A percentile compares a stretch with the other conserved stretches of the same genome.
Conservation (phyloP, 306 rosid species). For the Prunus kanzakura region DNA sequence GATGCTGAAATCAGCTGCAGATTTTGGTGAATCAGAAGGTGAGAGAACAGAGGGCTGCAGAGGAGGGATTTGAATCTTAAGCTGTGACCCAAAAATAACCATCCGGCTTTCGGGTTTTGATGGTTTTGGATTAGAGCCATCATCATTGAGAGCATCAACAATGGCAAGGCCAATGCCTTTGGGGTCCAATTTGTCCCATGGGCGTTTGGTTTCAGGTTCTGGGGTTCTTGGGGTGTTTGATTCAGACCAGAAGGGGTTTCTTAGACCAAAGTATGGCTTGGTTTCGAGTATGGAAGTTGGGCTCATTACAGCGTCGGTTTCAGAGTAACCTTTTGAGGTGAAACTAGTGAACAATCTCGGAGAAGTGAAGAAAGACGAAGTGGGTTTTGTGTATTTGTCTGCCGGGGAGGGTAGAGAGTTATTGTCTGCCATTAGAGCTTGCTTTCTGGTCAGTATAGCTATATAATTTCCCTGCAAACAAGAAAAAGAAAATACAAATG, state of each 20-base stretch:
- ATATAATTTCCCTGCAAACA: slow-evolving; percentile 22
- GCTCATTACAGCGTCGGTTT: slow-evolving; percentile 62
- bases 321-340: slow-evolving; percentile 40
- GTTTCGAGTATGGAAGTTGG: slow-evolving; percentile 82
- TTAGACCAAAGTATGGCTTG: slow-evolving; percentile 49
- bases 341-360: slow-evolving; percentile 59
- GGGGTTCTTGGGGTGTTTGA: slow-evolving; percentile 46
- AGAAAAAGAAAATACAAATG: background rate
- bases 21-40: slow-evolving; percentile 32
- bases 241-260: slow-evolving; percentile 60
- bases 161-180: slow-evolving; percentile 77
- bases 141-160: slow-evolving; percentile 65
- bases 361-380: slow-evolving; percentile 51
- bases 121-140: slow-evolving; percentile 29
- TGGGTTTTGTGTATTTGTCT: slow-evolving; percentile 35
- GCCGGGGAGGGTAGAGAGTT: slow-evolving; percentile 40
- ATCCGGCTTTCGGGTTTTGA: slow-evolving; percentile 41
- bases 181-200: slow-evolving; percentile 52
- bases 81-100: slow-evolving; percentile 83
- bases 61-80: slow-evolving; percentile 69
- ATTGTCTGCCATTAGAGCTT: slow-evolving; percentile 54
- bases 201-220: slow-evolving; percentile 44
- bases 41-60: slow-evolving; percentile 21
- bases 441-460: slow-evolving; percentile 23
- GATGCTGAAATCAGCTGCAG: slow-evolving; percentile 33